phyloP scores from a whole-genome alignment of 345 rosid genomes.

The Linum trigynum region DNA sequence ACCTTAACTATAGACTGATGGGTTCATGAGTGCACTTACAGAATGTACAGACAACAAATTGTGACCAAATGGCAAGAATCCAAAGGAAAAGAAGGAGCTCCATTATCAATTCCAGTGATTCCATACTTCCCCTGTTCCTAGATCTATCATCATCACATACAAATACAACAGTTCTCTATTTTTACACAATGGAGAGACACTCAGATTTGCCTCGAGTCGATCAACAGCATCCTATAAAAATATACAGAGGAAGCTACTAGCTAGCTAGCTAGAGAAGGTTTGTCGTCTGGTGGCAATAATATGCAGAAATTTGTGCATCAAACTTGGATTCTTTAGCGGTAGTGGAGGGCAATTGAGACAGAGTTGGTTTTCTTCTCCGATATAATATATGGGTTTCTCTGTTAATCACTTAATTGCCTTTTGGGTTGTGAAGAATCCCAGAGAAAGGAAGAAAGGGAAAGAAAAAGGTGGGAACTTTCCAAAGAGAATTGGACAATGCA shows the following conservation, averaged over 20 bases:
- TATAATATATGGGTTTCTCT: no score
- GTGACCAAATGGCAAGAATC: no score
- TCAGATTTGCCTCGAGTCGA: conserved; percentile 4
- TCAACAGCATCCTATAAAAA: not conserved
- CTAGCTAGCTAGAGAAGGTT: not conserved
- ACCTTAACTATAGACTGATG: no score
- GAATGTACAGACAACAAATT: no score
- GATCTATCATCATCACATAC: not conserved
- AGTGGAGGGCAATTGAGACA: not conserved
- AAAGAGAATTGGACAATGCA: conserved; percentile 39
- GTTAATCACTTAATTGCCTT: not conserved
- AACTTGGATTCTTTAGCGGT: not conserved
- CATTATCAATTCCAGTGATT: no score
- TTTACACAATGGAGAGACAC: not conserved
- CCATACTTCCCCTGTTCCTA: no score
- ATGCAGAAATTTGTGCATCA: not conserved
- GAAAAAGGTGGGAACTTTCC: conserved; percentile 33
- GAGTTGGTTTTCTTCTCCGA: not conserved
- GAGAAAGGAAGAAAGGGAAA: conserved; percentile 6
- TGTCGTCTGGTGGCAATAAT: conserved; percentile 5
- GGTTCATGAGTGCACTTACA: no score
- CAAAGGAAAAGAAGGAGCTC: no score
- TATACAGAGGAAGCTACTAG: not conserved
- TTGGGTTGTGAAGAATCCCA: conserved; percentile 20
- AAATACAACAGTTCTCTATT: not conserved